phyloP scores from a whole-genome alignment of 805 yeast species.

The Scheffersomyces amazonensis region DNA sequence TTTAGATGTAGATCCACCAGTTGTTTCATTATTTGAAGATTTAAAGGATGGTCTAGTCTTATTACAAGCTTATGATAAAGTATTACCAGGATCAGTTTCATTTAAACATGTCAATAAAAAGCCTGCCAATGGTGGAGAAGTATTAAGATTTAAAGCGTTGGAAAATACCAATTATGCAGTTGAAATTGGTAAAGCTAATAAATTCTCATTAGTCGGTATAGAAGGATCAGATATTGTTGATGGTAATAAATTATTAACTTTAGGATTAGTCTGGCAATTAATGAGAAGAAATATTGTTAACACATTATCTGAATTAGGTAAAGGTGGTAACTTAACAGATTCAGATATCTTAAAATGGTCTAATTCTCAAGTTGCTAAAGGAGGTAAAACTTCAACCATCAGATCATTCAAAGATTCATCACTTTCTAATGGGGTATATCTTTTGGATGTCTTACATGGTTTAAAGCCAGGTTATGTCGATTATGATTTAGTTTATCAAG shows the following conservation, averaged over 20 bases:
- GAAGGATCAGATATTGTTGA: slow-evolving; percentile 97
- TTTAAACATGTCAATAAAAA: slow-evolving; percentile 77
- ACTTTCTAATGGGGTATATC: slow-evolving; percentile 72
- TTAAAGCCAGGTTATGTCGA: slow-evolving; percentile 97
- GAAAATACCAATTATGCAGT: slow-evolving; percentile 99
- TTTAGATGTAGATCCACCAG: slow-evolving; percentile 93
- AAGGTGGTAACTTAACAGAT: slow-evolving; percentile 66
- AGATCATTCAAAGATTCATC: slow-evolving; percentile 86
- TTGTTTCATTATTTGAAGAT: slow-evolving; percentile 88
- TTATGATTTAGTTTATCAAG: slow-evolving; percentile 83
- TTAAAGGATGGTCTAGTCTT: slow-evolving; percentile 88
- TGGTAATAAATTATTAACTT: slow-evolving; percentile 82
- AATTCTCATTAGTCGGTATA: slow-evolving; percentile 93
- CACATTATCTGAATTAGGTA: slow-evolving; percentile 70
- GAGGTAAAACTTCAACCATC: slow-evolving; percentile 70
- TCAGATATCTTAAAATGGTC: slow-evolving; percentile 93
- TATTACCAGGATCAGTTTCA: slow-evolving; percentile 88
- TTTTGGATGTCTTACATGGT: slow-evolving; percentile 88
- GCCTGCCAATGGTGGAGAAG: slow-evolving; percentile 70
- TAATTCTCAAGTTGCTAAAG: slow-evolving; percentile 76
- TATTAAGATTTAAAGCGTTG: slow-evolving; percentile 89
- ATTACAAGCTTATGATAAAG: slow-evolving; percentile 92
- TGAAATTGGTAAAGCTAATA: slow-evolving; percentile 87
- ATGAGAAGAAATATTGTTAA: slow-evolving; percentile 94
- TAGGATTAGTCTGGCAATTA: slow-evolving; percentile 96